Base-by-base conservation (phyloP, 2,329 filamentous ascomycete species). In the Curvularia spicifera region DNA sequence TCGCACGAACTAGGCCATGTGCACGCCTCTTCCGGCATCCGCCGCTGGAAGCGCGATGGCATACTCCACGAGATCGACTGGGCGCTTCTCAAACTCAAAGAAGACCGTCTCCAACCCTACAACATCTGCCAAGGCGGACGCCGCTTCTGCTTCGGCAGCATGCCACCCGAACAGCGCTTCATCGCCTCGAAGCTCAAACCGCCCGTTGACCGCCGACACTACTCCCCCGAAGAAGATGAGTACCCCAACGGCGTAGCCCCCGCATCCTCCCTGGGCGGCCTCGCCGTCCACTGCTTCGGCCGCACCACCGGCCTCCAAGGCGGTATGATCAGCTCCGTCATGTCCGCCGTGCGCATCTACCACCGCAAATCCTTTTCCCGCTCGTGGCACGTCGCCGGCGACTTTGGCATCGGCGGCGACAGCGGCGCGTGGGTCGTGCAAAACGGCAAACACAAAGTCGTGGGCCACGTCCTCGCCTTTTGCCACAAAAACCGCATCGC, bases 341-440 rank as follows among this genome's bases (percentile, higher is more conserved):
- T 97, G 79, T 89, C 89, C 0, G 89, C 91, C 2, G 91, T 98
- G 59, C 96, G 95, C 76, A 89, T 98, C 42, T 91, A 91, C 70
- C 93, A 92, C 0, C 90, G 94, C 15, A 84, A 85, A 44, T 92
- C 91, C 5, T 92, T 93, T 43, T 92, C 89, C 15, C 88, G 91
- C 53, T 90, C 82, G 70, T 89, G 87, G 81, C 83, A 83, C 54
- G 85, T 89, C 31, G 80, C 83, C 24, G 85, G 86, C 35, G 83
- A 83, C 37, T 87, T 87, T 67, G 85, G 84, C 65, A 87, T 95
- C 12, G 93, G 93, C 2, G 94, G 94, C 18, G 94, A 98, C 74
- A 94, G 90, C 6, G 94, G 94, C 4, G 94, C 94, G 0, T 98
- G 94, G 94, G 87, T 98, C 4, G 87, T 97, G 15, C 91, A 94